Evolutionary conservation across 495 filamentous ascomycete species (phyloP), one percentile per base, ranked within the genome.

Genomic region (Xylaria castorea): DNA sequence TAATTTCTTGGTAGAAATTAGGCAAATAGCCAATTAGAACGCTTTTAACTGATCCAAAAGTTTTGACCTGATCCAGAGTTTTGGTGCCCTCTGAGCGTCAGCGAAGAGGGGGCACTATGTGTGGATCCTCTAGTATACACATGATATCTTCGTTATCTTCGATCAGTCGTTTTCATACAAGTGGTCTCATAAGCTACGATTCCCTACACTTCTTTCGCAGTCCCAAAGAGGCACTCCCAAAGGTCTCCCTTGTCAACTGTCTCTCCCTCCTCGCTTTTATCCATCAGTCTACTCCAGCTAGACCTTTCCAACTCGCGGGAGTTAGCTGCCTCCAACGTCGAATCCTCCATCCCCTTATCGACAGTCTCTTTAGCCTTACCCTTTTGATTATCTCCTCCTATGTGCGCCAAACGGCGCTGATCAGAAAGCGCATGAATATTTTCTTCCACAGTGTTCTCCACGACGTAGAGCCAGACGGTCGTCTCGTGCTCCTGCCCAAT

Each of bases 391-490:
- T 72, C 74, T 34, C 87, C 82, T 1, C 87, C 86, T 71, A 97
- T 92, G 73, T 97, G 93, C 74, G 90, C 89, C 62, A 97, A 83
- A 16, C 95, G 89, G 48, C 94, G 85, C 55, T 87, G 82, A 14
- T 97, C 94, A 0, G 93, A 94, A 25, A 97, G 87, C 46, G 94
- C 89, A 77, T 97, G 93, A 57, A 99, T 96, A 0, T 91, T 90
- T 79, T 97, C 90, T 75, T 99, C 95, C 2, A 98, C 93, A 0
- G 95, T 97, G 60, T 91, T 92, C 5, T 91, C 90, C 27, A 97
- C 87, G 2, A 97, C 87, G 79, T 99, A 99, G 80, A 97, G 92
- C 92, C 94, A 99, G 6, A 98, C 95, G 2, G 94, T 97, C 8
- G 95, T 99, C 72, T 91, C 86, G 34, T 92, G 89, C 71, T 90